Evolutionary conservation across 768 basidiomycete species (phyloP), one percentile per base, ranked within the genome.

Genomic region (Dacryopinax primogenitus): DNA sequence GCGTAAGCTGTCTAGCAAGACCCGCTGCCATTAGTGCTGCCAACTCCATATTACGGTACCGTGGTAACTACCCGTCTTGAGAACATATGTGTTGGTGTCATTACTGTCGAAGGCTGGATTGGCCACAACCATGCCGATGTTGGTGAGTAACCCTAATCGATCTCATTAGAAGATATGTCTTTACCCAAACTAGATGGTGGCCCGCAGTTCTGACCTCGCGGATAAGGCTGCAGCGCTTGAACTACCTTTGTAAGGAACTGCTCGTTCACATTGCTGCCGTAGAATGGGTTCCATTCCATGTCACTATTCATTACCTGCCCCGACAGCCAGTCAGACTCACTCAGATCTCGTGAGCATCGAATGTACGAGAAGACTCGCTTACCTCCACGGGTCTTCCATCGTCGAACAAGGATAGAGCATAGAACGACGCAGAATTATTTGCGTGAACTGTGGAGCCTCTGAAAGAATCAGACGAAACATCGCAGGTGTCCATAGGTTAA

Each of bases 81-180:
- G 68, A 0, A 77, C 72, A 18, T 75, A 70, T 41, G 78, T 74
- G 65, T 78, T 74, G 9, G 77, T 78, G 11, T 71, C 73, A 66
- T 80, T 79, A 33, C 75, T 71, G 63, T 78, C 78, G 64, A 78
- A 79, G 2, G 78, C 78, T 2, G 79, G 76, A 68, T 79, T 79
- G n/a, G 78, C 76, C 13, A 78, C 76, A 9, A 80, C 74, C 78
- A 79, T 79, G 9, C 79, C 79, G 63, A 79, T 71, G 63, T 78
- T 76, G n/a, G 78, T 80, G 12, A 79, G 71, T 6, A 79, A 71
- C 0, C 78, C 77, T 78, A 44, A 12, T 18, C 26, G 12, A 21
- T 16, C 21, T 18, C 47, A 23, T 33, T 16, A 21, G 34, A 34
- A 23, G 6, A 33, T 37, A 35, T 7, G 7, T 11, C 45, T 12